Conservation (phyloP, 371 early-diverging fungal species). For the Capillidium heterosporum region DNA sequence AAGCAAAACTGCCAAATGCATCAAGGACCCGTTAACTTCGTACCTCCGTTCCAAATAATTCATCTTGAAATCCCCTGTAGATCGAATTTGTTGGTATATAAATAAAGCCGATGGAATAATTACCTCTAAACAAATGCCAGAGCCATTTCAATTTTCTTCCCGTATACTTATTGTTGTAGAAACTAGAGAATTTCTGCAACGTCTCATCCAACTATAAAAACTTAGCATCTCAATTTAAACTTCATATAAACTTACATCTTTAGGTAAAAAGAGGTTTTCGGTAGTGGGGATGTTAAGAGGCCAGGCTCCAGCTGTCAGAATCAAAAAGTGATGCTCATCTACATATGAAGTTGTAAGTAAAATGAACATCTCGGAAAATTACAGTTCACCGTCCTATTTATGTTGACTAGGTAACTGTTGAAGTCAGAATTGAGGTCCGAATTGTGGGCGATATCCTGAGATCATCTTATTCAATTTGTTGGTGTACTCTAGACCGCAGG, state of each 20-base stretch:
- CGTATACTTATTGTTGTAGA: conserved; percentile 48
- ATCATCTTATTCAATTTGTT: conserved; percentile 83
- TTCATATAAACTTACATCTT: conserved; percentile 22
- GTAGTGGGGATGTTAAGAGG: conserved; percentile 44
- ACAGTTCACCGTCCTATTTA: too few species aligned
- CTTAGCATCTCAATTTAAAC: not conserved
- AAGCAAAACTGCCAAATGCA: conserved; percentile 51
- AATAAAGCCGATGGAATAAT: too few species aligned
- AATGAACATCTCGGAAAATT: conserved; percentile 67
- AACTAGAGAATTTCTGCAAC: conserved; percentile 46
- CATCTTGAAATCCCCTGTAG: conserved; percentile 57
- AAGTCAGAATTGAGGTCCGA: conserved; percentile 61
- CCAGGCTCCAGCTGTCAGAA: conserved; percentile 83
- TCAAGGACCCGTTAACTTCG: conserved; percentile 61
- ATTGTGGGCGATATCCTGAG: conserved; percentile 66
- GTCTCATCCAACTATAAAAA: conserved; percentile 36
- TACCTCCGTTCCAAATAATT: conserved; percentile 53
- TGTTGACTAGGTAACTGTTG: conserved; percentile 22
- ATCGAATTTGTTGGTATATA: too few species aligned
- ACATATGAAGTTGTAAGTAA: conserved; percentile 43
- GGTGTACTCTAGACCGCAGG: conserved; percentile 84
- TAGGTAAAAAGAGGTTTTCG: conserved; percentile 40
- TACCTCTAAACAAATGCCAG: conserved; percentile 67
- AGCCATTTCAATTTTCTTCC: conserved; percentile 80
- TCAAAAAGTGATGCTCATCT: conserved; percentile 13